Base-by-base conservation (phyloP, 2,329 filamentous ascomycete genomes). In the Colletotrichum eleusines region DNA sequence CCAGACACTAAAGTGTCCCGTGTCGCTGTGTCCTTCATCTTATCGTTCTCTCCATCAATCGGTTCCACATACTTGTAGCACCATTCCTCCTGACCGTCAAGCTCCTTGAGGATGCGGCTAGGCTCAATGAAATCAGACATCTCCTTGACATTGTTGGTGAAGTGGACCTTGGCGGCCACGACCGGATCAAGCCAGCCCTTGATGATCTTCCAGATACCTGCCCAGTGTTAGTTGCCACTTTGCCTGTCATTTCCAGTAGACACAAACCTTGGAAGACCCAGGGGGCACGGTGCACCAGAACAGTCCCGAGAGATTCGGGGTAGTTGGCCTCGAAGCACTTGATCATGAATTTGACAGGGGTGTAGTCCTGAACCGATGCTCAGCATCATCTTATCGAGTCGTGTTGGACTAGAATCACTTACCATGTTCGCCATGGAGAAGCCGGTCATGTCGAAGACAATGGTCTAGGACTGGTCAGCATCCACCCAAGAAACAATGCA, bases 241-340 rank as follows among this genome's bases (percentile, higher is more conserved):
- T 18, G 33, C 7, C 26, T 11, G 18, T 31, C 14, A 8, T 6
- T 20, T 12, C 7, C 6, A 16, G 80, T 74, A 23, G 77, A 78
- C 28, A 81, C 85, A 66, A 81, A 91, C 93, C 92, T 85, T 97
- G 95, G 84, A 99, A 99, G 55, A 99, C 85, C 96, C 96, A 99
- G 4, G 96, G 96, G 0, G 96, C 91, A 80, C 97, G 97, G 85
- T 99, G 96, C 46, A 99, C 94, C 55, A 98, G 88, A 3, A 98
- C 94, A 2, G 92, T 88, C 35, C 95, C 96, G 1, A 99, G 87
- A 58, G 90, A 95, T 81, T 99, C 96, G 0, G 96, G 96, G 76
- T 98, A 99, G 80, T 99, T 98, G 71, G 96, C 96, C 83, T 99
- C 96, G 78, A 99, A 99, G 81, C 95, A 97, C 81, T 97, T 97